phyloP scores from a whole-genome alignment of 2,329 filamentous ascomycete genomes.

The Sporothrix euskadiensis region DNA sequence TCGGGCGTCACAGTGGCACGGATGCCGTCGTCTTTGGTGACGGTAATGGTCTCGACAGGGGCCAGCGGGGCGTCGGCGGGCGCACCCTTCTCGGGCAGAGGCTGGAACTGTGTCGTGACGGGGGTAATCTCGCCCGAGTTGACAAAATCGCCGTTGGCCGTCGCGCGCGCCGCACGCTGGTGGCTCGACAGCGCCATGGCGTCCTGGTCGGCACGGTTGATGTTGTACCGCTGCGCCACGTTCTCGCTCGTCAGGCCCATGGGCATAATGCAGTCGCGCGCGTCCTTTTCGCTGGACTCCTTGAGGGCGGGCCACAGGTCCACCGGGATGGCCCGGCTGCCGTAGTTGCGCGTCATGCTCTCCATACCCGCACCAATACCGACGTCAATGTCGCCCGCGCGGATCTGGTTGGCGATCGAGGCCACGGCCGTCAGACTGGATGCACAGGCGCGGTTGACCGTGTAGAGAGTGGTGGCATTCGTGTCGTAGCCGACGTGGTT shows the following conservation, averaged over 20 bases:
- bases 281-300: slow-evolving; percentile 65
- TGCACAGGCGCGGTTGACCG: slow-evolving; percentile 84
- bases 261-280: slow-evolving; percentile 84
- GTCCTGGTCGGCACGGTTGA: slow-evolving; percentile 77
- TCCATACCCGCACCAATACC: slow-evolving; percentile 91
- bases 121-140: slow-evolving; percentile 81
- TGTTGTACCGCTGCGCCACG: slow-evolving; percentile 73
- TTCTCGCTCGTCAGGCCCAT: slow-evolving; percentile 94
- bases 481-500: slow-evolving; percentile 76
- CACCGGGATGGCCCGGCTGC: slow-evolving; percentile 76
- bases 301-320: slow-evolving; percentile 75
- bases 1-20: slow-evolving; percentile 66
- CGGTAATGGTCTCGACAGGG: slow-evolving; percentile 60
- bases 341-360: slow-evolving; percentile 94
- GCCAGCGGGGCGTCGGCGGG: slow-evolving; percentile 48
- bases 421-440: slow-evolving; percentile 77
- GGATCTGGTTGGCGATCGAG: slow-evolving; percentile 70
- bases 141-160: slow-evolving; percentile 66
- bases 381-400: slow-evolving; percentile 67
- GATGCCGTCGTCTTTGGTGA: slow-evolving; percentile 81
- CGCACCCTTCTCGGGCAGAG: slow-evolving; percentile 61
- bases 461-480: slow-evolving; percentile 72
- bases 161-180: slow-evolving; percentile 68
- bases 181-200: slow-evolving; percentile 77
- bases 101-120: slow-evolving; percentile 69